These are phyloP conservation scores for Amylocystis lapponica DNA, from an alignment of 768 basidiomycete species.

Conservation along the genomic window DNA sequence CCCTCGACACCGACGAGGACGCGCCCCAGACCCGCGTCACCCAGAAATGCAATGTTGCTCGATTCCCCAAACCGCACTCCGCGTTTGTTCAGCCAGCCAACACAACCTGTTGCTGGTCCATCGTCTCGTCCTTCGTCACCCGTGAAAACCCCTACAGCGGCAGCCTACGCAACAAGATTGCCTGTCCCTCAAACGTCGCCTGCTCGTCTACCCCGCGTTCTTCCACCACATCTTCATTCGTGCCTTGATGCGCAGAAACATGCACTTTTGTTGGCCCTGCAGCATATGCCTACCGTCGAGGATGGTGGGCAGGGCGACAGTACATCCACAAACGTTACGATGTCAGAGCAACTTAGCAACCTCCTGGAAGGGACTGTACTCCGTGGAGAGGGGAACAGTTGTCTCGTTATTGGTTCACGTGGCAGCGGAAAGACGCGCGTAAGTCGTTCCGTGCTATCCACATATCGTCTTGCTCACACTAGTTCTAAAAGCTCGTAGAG, in stretches of 20 bases:
- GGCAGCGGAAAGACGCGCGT: constrained; percentile 86
- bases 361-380: constrained; percentile 68
- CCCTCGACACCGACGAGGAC: too few species aligned
- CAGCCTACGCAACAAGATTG: too few species aligned
- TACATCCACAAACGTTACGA: constrained; percentile 42
- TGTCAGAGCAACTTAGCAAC: constrained; percentile 51
- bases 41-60: too few species aligned
- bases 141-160: too few species aligned
- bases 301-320: constrained; percentile 30
- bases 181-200: constrained; percentile 1
- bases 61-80: too few species aligned
- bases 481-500: constrained; percentile 54
- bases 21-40: too few species aligned
- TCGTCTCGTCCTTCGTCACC: too few species aligned
- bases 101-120: too few species aligned
- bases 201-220: constrained; percentile 6
- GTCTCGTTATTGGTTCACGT: constrained; percentile 77
- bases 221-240: constrained; percentile 38
- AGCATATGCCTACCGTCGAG: constrained; percentile 21
- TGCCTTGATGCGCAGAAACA: constrained; percentile 55
- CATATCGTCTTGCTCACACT: neutral
- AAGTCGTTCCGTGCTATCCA: constrained; percentile 20
- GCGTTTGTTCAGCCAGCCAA: too few species aligned
- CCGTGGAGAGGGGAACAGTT: constrained; percentile 91
- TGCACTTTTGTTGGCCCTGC: constrained; percentile 44